Conservation (phyloP, 75 land plant species). For the Ceratopteris richardii region DNA sequence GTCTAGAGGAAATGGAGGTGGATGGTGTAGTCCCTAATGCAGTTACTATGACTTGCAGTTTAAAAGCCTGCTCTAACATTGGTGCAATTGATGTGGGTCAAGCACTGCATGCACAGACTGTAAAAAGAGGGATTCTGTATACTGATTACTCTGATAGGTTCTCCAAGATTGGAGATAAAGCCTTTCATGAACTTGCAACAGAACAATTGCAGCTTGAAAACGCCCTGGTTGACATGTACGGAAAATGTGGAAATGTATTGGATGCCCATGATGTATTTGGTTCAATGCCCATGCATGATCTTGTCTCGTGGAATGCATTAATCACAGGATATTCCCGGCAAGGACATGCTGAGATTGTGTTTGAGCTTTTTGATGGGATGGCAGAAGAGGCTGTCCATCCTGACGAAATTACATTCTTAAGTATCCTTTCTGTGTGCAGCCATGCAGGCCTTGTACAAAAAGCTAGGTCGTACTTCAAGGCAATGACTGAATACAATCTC, state of each 20-base stretch:
- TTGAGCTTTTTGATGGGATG: slow-evolving; percentile 13
- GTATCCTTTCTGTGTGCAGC: slow-evolving; percentile 11
- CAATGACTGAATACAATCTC: slow-evolving; percentile 9
- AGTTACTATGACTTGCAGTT: slow-evolving; percentile 18
- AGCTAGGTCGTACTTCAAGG: slow-evolving; percentile 9
- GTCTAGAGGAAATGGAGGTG: slow-evolving; percentile 14
- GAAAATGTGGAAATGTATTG: slow-evolving; percentile 41
- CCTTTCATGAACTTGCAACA: slow-evolving; percentile 8
- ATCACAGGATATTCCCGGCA: slow-evolving; percentile 28
- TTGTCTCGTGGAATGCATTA: slow-evolving; percentile 37
- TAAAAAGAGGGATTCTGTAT: slow-evolving; percentile 15
- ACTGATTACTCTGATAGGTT: slow-evolving; percentile 18
- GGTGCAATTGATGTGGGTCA: slow-evolving; percentile 14
- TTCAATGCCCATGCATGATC: slow-evolving; percentile 13
- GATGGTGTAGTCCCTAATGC: slow-evolving; percentile 9
- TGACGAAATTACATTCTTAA: slow-evolving; percentile 12
- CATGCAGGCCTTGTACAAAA: slow-evolving; percentile 14
- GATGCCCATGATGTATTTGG: slow-evolving; percentile 27
- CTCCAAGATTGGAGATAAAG: slow-evolving; percentile 10
- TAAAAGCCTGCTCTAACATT: slow-evolving; percentile 14
- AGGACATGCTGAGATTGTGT: slow-evolving; percentile 4
- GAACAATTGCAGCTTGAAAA: slow-evolving; percentile 27
- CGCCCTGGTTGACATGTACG: slow-evolving; percentile 55
- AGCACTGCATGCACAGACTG: slow-evolving; percentile 10
- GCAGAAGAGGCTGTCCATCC: slow-evolving; percentile 2